Conservation (phyloP, 2,329 filamentous ascomycete species). For the Xylaria multiplex region DNA sequence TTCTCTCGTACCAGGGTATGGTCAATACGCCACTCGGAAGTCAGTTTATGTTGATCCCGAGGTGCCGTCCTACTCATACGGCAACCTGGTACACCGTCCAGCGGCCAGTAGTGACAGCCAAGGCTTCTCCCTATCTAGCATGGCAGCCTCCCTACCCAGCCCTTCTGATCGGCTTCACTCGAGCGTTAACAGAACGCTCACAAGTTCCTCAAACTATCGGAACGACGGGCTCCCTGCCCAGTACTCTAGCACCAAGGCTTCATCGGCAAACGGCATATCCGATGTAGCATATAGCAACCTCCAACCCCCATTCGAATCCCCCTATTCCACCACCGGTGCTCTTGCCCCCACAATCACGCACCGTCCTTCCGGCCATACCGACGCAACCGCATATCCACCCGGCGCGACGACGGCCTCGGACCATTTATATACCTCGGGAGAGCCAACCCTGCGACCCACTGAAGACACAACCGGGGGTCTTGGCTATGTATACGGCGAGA, state of each 20-base stretch:
- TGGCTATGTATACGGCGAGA: constrained; percentile 47
- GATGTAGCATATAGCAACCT: constrained; percentile 47
- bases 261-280: constrained; percentile 38
- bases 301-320: constrained; percentile 42
- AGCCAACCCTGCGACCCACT: constrained; percentile 39
- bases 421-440: constrained; percentile 37
- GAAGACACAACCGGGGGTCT: constrained; percentile 41
- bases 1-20: constrained; percentile 49
- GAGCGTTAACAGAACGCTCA: constrained; percentile 49
- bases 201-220: constrained; percentile 48
- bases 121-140: constrained; percentile 55
- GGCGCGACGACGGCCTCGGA: constrained; percentile 32
- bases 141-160: constrained; percentile 54
- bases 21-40: constrained; percentile 46
- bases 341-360: constrained; percentile 36
- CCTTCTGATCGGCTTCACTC: constrained; percentile 50
- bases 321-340: constrained; percentile 38
- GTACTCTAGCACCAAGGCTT: constrained; percentile 41
- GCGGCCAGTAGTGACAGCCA: constrained; percentile 48
- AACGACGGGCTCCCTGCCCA: constrained; percentile 40
- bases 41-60: constrained; percentile 53
- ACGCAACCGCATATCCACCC: constrained; percentile 35
- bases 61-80: constrained; percentile 48
- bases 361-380: constrained; percentile 38
- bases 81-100: constrained; percentile 52